phyloP scores from a whole-genome alignment of 768 basidiomycete species.

The Coprinellus micaceus region DNA sequence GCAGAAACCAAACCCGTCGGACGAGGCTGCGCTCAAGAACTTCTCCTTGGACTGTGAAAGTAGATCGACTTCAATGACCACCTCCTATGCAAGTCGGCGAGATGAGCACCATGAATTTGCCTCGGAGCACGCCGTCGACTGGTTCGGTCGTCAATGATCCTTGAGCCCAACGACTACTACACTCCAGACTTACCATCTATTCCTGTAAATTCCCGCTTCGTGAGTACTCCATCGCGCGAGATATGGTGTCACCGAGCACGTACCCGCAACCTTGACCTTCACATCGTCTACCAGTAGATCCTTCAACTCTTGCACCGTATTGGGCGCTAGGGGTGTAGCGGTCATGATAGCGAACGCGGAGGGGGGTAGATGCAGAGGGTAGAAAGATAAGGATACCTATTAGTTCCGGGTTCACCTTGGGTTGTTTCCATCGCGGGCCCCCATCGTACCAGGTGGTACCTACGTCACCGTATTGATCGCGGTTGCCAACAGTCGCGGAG shows the following conservation, averaged over 20 bases:
- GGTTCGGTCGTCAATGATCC: not conserved
- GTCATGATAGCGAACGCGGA: no score
- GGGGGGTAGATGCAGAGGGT: no score
- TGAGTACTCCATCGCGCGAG: not conserved
- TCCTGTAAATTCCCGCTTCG: constrained; percentile 19
- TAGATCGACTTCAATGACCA: no score
- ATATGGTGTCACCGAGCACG: constrained; percentile 20
- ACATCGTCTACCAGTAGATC: constrained; percentile 53
- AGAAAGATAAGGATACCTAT: no score
- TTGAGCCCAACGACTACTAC: no score
- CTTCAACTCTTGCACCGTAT: constrained; percentile 55
- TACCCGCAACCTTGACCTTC: constrained; percentile 94
- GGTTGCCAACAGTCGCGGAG: no score
- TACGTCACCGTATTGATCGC: no score
- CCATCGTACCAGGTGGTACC: no score
- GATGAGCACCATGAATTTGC: constrained; percentile 80
- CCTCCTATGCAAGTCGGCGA: no score
- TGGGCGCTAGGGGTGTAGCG: constrained; percentile 15
- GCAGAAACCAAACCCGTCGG: constrained; percentile 90
- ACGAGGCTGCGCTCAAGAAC: constrained; percentile 75
- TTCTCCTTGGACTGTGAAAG: constrained; percentile 76
- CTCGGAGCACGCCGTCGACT: constrained; percentile 93
- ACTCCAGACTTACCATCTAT: constrained; percentile 58
- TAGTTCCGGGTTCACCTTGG: no score
- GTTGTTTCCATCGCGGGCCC: no score